phyloP scores from a whole-genome alignment of 1,284 basidiomycete species.

The Trichosporon coremiiforme region DNA sequence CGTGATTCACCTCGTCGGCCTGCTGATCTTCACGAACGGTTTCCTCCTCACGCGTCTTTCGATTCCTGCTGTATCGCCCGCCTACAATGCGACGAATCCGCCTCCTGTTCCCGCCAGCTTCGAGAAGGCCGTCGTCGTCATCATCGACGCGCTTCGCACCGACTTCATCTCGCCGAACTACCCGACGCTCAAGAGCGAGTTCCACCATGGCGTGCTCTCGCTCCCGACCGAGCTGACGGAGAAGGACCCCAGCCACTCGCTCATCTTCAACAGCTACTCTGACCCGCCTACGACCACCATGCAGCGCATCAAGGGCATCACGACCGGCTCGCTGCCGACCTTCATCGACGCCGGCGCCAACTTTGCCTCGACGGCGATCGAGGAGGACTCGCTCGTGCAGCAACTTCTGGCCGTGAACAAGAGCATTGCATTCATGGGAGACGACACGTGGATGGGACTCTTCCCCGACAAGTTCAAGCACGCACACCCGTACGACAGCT shows the following conservation, averaged over 20 bases:
- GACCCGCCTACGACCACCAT: constrained; percentile 96
- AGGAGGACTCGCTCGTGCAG: constrained; percentile 79
- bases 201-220: constrained; percentile 79
- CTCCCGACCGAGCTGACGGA: constrained; percentile 73
- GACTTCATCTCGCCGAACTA: constrained; percentile 81
- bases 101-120: constrained; percentile 65
- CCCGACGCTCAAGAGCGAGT: constrained; percentile 64
- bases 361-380: constrained; percentile 81
- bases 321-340: constrained; percentile 92
- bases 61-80: constrained; percentile 62
- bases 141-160: constrained; percentile 91
- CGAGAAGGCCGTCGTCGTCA: constrained; percentile 75
- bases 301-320: constrained; percentile 92
- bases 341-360: constrained; percentile 93
- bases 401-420: constrained; percentile 59
- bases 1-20: constrained; percentile 57
- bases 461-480: constrained; percentile 78
- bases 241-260: constrained; percentile 67
- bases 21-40: constrained; percentile 76
- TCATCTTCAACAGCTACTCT: constrained; percentile 84
- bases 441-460: constrained; percentile 92
- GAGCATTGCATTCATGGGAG: constrained; percentile 76
- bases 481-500: constrained; percentile 86
- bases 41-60: constrained; percentile 83
- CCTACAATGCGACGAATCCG: constrained; percentile 56